phyloP scores from a whole-genome alignment of 208 protist species.

The Trypanosoma conorhini region DNA sequence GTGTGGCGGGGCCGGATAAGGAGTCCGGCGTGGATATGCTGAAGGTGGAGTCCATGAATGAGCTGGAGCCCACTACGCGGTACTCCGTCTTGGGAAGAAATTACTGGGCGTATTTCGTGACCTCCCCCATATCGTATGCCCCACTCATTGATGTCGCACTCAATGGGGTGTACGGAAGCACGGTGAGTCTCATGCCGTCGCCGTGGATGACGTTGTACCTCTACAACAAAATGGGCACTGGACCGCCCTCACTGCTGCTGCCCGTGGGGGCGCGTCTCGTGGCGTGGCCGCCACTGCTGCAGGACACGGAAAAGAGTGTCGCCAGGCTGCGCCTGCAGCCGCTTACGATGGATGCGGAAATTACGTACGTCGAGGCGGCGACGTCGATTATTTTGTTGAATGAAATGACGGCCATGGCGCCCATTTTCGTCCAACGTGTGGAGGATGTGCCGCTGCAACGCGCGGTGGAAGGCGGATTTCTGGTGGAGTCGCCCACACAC shows the following conservation, averaged over 20 bases:
- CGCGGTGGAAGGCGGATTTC: conserved; percentile 1
- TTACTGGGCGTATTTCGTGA: conserved; percentile 84
- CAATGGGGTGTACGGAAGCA: conserved; percentile 76
- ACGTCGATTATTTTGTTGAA: conserved; percentile 70
- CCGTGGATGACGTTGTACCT: conserved; percentile 84
- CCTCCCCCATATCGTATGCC: conserved; percentile 54
- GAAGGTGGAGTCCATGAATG: conserved; percentile 90
- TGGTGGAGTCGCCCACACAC: conserved; percentile 29
- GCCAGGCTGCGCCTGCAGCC: conserved; percentile 60
- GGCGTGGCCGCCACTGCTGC: conserved; percentile 57
- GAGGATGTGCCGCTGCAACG: conserved; percentile 38
- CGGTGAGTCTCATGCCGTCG: conserved; percentile 73
- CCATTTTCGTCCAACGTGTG: conserved; percentile 73
- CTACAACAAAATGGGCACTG: conserved; percentile 45
- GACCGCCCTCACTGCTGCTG: conserved; percentile 66
- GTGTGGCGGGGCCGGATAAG: conserved; percentile 42
- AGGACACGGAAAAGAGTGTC: conserved; percentile 25
- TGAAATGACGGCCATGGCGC: conserved; percentile 69
- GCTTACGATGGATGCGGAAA: conserved; percentile 74
- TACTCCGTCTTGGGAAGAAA: conserved; percentile 86
- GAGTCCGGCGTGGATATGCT: conserved; percentile 79
- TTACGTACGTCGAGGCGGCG: conserved; percentile 58
- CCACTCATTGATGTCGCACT: conserved; percentile 80
- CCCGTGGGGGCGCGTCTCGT: conserved; percentile 65
- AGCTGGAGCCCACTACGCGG: conserved; percentile 85